Percentiles rank a stretch among this genome's conserved stretches.
Conservation (phyloP, 768 basidiomycete genomes). For the Leccinum incarnatum region DNA sequence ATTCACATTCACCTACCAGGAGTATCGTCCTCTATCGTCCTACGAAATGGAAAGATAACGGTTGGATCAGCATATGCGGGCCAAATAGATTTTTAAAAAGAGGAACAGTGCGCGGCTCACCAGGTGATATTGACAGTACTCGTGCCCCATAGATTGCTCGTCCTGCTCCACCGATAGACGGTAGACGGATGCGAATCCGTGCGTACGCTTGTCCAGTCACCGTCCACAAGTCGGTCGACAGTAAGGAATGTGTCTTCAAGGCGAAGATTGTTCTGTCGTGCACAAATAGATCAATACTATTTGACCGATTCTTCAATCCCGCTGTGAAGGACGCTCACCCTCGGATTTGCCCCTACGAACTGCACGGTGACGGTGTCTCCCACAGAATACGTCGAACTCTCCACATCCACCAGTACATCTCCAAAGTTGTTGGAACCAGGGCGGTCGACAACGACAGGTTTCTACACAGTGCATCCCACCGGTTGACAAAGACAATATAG, state of each 20-base stretch:
- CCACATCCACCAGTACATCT: constrained; percentile 55
- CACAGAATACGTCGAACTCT: constrained; percentile 44
- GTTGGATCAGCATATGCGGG: not conserved
- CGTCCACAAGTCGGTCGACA: constrained; percentile 51
- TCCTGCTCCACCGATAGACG: constrained; percentile 60
- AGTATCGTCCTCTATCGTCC: constrained; percentile 63
- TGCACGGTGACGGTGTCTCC: constrained; percentile 59
- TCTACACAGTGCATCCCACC: constrained; percentile 34
- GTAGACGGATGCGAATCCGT: constrained; percentile 83
- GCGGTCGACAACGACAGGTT: constrained; percentile 59
- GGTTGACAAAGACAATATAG: not conserved
- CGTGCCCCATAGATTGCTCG: constrained; percentile 35
- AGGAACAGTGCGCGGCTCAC: not conserved
- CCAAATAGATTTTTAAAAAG: constrained; percentile 7
- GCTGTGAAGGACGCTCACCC: constrained; percentile 42
- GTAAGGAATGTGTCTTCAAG: constrained; percentile 72
- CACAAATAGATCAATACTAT: not conserved
- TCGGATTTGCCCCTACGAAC: constrained; percentile 77
- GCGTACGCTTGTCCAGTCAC: constrained; percentile 54
- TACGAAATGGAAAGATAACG: constrained; percentile 15
- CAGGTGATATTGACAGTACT: too few relatives aligned
- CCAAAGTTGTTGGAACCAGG: constrained; percentile 60
- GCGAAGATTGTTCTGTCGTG: constrained; percentile 66
- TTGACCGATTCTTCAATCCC: not conserved
- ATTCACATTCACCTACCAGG: constrained; percentile 17